Percentiles rank a stretch among this genome's conserved stretches.
Conservation (phyloP, 202 grass and related monocot species). For the Setaria italica region DNA sequence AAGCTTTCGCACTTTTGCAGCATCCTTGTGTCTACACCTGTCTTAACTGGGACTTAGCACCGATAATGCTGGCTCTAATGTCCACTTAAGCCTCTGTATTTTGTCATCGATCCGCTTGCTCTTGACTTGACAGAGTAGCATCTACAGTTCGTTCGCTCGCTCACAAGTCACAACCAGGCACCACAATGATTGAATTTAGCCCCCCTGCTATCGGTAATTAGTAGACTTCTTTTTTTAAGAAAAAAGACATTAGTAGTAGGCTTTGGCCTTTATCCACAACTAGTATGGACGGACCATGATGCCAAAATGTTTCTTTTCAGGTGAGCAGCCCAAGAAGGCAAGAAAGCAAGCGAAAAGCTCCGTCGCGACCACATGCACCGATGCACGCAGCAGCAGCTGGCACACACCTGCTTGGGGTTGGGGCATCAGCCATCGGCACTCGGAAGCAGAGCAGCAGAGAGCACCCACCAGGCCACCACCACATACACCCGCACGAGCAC, state of each 20-base stretch:
- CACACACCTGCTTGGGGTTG: neutral
- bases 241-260: neutral
- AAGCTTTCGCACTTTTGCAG: neutral
- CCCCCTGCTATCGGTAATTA: neutral
- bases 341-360: constrained; percentile 19
- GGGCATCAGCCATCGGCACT: neutral
- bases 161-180: neutral
- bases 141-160: neutral
- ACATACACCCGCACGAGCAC: neutral
- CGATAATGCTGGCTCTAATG: neutral
- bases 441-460: neutral
- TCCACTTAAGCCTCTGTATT: neutral
- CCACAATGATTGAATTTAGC: neutral
- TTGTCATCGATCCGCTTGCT: neutral
- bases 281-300: neutral
- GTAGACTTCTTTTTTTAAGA: neutral
- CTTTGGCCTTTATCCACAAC: neutral
- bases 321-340: neutral
- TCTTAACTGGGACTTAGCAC: neutral
- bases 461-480: neutral
- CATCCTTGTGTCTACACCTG: neutral
- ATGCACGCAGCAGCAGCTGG: neutral
- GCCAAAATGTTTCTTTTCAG: constrained; percentile 13
- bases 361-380: constrained; percentile 15
- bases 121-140: neutral